Evolutionary conservation across 1,139 yeast species (phyloP), one percentile per base, ranked within the genome.

Genomic region (Candida mesenterica): DNA sequence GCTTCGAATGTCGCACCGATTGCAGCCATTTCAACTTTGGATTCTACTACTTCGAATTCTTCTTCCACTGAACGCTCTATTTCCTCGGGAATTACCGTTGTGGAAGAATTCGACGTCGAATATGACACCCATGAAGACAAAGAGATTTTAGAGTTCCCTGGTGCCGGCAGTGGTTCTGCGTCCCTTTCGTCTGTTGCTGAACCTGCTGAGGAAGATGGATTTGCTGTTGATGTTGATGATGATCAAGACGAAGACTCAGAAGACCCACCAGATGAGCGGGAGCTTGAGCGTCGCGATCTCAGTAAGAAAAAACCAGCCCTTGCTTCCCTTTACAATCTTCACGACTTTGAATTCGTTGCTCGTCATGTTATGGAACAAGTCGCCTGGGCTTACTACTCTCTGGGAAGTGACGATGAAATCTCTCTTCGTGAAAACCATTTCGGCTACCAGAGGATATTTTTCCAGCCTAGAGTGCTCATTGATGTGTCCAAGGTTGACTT

Each of bases 401-500:
- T 94, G 25, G 97, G 95, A 5, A 76, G 95, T 29, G 97, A 90
- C 57, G 97, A 90, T 59, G 97, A 90, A 62, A 79, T 90, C 46
- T 76, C 96, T 2, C 59, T 87, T 55, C 73, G 97, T 46, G 96
- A 89, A 53, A 90, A 90, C 62, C 97, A 89, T 55, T 71, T 81
- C 41, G 90, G 96, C 3, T 90, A 79, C 62, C 96, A 87, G 50
- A 71, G 95, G 37, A 74, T 89, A 35, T 88, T 83, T 64, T 90
- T 90, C 70, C 80, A 82, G 46, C 97, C 97, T 15, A 70, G 77
- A 39, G 70, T 89, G 9, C 67, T 90, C 42, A 86, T 88, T 7
- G 90, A 87, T 53, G 95, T 84, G 12, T 57, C 68, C 10, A 45
- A 61, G 10, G 57, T 67, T 33, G 70, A 67, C 41, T 44, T 59